Evolutionary conservation across 164 flowering plant species (phyloP).

Genomic region (Pachysandra terminalis): DNA sequence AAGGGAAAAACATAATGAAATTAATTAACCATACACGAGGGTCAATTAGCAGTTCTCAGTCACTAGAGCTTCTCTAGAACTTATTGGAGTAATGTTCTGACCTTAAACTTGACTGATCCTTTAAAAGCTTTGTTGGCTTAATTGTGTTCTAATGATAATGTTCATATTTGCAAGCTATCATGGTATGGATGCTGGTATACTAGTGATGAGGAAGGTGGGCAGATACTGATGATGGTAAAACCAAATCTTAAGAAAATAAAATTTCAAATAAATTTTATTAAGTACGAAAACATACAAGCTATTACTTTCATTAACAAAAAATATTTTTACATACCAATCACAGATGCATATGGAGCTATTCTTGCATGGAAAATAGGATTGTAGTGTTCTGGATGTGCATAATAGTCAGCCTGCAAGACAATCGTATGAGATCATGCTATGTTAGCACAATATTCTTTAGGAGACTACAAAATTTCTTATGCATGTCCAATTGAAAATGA

Average conservation of each 20-base stretch:
- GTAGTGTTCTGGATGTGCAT: slow-evolving; percentile 93
- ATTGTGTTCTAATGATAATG: not conserved
- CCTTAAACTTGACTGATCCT: not conserved
- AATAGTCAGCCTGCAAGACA: slow-evolving; percentile 76
- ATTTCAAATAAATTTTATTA: not conserved
- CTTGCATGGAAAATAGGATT: slow-evolving; percentile 83
- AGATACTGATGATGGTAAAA: not conserved
- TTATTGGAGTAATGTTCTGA: not conserved
- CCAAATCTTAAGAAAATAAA: not conserved
- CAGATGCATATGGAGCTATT: slow-evolving; percentile 95
- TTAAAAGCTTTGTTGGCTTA: not conserved
- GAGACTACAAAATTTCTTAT: not conserved
- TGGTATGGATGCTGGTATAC: not conserved
- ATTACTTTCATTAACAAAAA: not conserved
- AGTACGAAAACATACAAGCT: not conserved
- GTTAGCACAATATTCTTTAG: not conserved
- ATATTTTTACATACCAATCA: slow-evolving; percentile 58
- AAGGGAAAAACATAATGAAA: not conserved
- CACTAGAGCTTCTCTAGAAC: not conserved
- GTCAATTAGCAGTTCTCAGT: not conserved
- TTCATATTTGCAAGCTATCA: not conserved
- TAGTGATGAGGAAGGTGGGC: not conserved
- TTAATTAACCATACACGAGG: not conserved
- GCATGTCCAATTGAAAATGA: too few relatives aligned
- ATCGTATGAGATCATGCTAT: slow-evolving; percentile 1